Evolutionary conservation across 2,329 filamentous ascomycete genomes (phyloP).

Genomic region (Exophiala spinifera): DNA sequence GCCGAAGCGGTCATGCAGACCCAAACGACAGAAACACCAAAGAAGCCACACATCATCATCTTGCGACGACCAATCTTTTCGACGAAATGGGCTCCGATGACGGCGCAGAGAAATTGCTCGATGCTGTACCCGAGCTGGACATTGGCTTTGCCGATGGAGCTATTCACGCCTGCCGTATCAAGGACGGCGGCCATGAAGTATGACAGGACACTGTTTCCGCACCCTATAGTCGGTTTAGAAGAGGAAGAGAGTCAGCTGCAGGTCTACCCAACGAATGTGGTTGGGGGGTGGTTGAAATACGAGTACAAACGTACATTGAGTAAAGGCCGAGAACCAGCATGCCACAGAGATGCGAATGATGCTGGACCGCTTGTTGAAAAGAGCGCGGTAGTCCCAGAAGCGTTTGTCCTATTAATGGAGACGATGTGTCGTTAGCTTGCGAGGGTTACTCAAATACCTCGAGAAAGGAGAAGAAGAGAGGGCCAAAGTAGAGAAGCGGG

Average conservation of each 20-base stretch:
- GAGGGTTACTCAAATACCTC: too few relatives aligned
- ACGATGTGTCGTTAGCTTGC: too few relatives aligned
- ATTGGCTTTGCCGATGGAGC: conserved; percentile 51
- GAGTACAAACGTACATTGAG: conserved; percentile 40
- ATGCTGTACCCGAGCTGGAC: conserved; percentile 55
- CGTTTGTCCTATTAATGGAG: conserved; percentile 26
- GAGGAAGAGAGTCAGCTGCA: neutral
- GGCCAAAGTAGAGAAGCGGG: too few relatives aligned
- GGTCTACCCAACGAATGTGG: too few relatives aligned
- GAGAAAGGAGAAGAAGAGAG: too few relatives aligned
- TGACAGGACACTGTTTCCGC: conserved; percentile 40
- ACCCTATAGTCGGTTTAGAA: conserved; percentile 22
- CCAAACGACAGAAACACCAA: conserved; percentile 50
- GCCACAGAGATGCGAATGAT: conserved; percentile 53
- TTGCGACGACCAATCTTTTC: conserved; percentile 59
- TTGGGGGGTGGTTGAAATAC: neutral
- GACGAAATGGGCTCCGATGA: conserved; percentile 55
- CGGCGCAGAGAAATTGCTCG: conserved; percentile 54
- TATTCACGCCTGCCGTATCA: conserved; percentile 49
- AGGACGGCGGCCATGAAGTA: conserved; percentile 57
- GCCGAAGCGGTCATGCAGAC: conserved; percentile 51
- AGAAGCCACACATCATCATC: conserved; percentile 52
- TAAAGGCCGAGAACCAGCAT: conserved; percentile 52
- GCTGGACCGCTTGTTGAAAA: conserved; percentile 47
- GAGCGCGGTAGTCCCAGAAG: conserved; percentile 55